Percentiles rank a stretch among this genome's conserved stretches.
phyloP scores from a whole-genome alignment of 345 rosid species.

The Ricinus communis region DNA sequence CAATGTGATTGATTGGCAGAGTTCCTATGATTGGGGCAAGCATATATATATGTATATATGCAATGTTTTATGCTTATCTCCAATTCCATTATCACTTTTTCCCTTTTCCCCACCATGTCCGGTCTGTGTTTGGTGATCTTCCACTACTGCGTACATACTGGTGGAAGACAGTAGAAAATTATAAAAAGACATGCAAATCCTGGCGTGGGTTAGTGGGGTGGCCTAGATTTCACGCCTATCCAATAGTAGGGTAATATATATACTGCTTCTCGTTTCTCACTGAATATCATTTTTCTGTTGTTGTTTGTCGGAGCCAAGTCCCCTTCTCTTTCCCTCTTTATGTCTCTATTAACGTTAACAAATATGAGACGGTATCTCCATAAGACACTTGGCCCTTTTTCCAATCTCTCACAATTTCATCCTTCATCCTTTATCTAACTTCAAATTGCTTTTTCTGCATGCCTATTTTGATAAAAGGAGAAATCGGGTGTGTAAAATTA shows the following conservation, averaged over 20 bases:
- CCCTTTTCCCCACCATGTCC: slow-evolving; percentile 19
- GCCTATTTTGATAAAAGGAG: no score
- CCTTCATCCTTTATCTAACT: no score
- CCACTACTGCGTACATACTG: slow-evolving; percentile 18
- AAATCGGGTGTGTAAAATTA: no score
- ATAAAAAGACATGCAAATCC: slow-evolving; percentile 18
- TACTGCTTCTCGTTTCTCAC: slow-evolving; percentile 31
- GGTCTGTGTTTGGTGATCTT: slow-evolving; percentile 16
- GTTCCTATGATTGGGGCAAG: slow-evolving; percentile 24
- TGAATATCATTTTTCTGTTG: slow-evolving; percentile 26
- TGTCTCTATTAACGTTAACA: slow-evolving; percentile 7
- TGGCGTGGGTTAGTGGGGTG: slow-evolving; percentile 5
- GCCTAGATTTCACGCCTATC: slow-evolving; percentile 53
- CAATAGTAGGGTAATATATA: neutral
- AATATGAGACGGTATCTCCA: slow-evolving; percentile 21
- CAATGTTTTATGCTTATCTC: slow-evolving; percentile 6
- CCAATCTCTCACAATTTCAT: slow-evolving; percentile 4
- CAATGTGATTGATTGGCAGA: slow-evolving; percentile 8
- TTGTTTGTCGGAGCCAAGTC: neutral
- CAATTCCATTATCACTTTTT: neutral
- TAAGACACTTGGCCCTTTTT: slow-evolving; percentile 28
- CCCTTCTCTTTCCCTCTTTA: neutral
- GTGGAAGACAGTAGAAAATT: slow-evolving; percentile 21
- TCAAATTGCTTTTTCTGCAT: no score
- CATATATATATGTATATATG: neutral